Conservation (phyloP, 73 alveolate genomes). For the Symbiodinium pilosum region DNA sequence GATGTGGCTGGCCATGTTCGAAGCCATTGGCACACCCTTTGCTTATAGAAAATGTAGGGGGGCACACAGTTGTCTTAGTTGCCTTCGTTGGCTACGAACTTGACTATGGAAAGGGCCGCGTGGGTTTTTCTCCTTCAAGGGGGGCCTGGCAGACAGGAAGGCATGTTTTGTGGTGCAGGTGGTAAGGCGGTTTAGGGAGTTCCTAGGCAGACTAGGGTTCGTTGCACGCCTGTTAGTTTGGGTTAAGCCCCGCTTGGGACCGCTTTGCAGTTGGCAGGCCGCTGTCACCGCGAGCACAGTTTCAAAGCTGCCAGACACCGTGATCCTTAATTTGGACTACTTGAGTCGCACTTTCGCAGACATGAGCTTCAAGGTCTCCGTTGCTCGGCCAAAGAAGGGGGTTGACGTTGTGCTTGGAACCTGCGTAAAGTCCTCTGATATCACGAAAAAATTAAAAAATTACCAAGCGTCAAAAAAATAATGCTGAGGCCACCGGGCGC, state of each 20-base stretch:
- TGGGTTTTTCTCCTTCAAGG: neutral
- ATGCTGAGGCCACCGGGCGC: too few relatives aligned
- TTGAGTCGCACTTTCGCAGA: too few relatives aligned
- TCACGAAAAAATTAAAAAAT: too few relatives aligned
- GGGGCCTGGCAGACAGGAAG: neutral
- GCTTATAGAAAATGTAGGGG: neutral
- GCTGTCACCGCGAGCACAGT: neutral
- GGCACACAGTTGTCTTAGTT: neutral
- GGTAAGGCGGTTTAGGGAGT: neutral
- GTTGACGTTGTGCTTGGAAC: too few relatives aligned
- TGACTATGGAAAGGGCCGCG: neutral
- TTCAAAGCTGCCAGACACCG: neutral
- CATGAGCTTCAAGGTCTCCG: too few relatives aligned
- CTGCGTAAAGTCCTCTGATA: too few relatives aligned
- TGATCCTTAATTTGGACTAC: neutral
- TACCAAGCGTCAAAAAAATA: too few relatives aligned
- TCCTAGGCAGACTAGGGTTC: neutral
- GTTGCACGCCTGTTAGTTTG: too few relatives aligned
- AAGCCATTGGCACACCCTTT: neutral
- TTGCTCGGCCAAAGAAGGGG: too few relatives aligned
- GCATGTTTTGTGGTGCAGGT: neutral
- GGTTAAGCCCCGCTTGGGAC: neutral
- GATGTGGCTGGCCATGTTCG: neutral
- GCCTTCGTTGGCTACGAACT: neutral
- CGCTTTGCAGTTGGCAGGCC: neutral